These are phyloP conservation scores for Geotrichum aggregatum DNA, from an alignment of 1,139 yeast species.

Conservation along the genomic window DNA sequence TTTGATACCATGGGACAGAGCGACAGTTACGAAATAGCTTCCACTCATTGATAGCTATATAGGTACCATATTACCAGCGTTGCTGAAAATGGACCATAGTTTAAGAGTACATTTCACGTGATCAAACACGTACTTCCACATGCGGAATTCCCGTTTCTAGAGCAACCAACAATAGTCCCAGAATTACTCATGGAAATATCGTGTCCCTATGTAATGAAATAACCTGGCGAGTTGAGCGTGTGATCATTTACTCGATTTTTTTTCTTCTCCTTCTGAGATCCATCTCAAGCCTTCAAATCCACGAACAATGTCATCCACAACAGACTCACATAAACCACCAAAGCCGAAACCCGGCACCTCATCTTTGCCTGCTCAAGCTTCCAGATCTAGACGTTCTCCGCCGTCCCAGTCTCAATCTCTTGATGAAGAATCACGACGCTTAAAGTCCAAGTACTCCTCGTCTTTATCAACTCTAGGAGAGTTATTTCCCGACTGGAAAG, in stretches of 20 bases:
- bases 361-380: slow-evolving; percentile 4
- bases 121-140: too few relatives aligned
- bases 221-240: slow-evolving; percentile 2
- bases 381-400: slow-evolving; percentile 12
- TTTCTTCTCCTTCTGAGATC: background rate
- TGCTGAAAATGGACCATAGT: too few relatives aligned
- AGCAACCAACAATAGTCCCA: background rate
- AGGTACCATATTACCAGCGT: too few relatives aligned
- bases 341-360: slow-evolving; percentile 12
- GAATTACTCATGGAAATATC: background rate
- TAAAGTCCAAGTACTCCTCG: slow-evolving; percentile 32
- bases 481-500: slow-evolving; percentile 92
- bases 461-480: slow-evolving; percentile 65
- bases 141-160: background rate
- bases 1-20: too few relatives aligned
- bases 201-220: background rate
- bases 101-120: too few relatives aligned
- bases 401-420: slow-evolving; percentile 22
- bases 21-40: too few relatives aligned
- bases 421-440: slow-evolving; percentile 42
- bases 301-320: slow-evolving; percentile 8
- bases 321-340: slow-evolving; percentile 15
- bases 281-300: background rate
- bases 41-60: too few relatives aligned
- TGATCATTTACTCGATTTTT: slow-evolving; percentile 1